Base-by-base conservation (phyloP, 2,329 filamentous ascomycete species). In the Talaromyces sp. region DNA sequence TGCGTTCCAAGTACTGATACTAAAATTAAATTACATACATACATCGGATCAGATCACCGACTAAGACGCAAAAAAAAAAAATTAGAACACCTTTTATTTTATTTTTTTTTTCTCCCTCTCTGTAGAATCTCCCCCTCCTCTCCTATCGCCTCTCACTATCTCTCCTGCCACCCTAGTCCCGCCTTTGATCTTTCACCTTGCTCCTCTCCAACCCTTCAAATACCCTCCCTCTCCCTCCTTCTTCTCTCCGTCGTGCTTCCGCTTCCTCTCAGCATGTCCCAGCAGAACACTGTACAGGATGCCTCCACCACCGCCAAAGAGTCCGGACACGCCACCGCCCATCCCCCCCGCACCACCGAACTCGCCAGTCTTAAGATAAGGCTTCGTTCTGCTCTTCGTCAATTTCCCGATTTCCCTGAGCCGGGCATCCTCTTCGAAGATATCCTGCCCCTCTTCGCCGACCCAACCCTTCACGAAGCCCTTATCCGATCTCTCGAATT, bases 381-480 rank as follows among this genome's bases (percentile, higher is more conserved):
- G 79, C 84, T 93, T 83, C 83, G 87, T 74, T 79, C 80, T 69
- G 86, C 89, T 64, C 86, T 98, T 70, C 90, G 91, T 78, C 88
- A 92, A 77, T 96, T 92, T 81, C 86, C 88, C 72, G 92, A 98
- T 83, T 98, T 97, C 81, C 93, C 93, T 64, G 88, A 89, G 68
- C 88, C 90, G 52, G 93, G 95, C 76, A 93, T 99, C 74, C 84
- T 96, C 72, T 99, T 99, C 79, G 92, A 97, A 81, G 95, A 99
- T 76, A 98, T 99, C 79, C 88, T 99, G 78, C 95, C 95, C 65
- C 88, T 98, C 74, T 98, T 99, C 82, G 87, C 91, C 75, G 84
- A 92, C 73, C 87, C 88, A 61, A 74, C 77, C 58, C 83, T 90
- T 65, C 93, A 97, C 80, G 82, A 85, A 69, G 84, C 86, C 62